Evolutionary conservation across 345 rosid genomes (phyloP).

Genomic region (Odontarrhena argentea): DNA sequence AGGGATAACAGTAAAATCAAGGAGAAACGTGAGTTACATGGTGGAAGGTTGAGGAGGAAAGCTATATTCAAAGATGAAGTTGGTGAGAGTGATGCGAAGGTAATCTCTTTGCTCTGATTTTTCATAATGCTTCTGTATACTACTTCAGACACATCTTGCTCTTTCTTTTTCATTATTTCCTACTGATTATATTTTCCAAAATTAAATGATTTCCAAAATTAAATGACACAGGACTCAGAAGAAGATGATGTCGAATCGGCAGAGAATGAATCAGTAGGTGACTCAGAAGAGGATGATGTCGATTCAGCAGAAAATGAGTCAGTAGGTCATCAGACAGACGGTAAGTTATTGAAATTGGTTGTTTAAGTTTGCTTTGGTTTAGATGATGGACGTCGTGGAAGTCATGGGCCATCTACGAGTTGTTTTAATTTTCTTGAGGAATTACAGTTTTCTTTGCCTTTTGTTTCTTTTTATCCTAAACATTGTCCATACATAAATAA

Average conservation of each 20-base stretch:
- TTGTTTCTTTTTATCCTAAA: constrained; percentile 31
- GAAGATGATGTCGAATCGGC: constrained; percentile 42
- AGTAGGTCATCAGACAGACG: constrained; percentile 50
- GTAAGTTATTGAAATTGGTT: constrained; percentile 41
- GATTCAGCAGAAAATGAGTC: constrained; percentile 49
- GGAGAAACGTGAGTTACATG: constrained; percentile 61
- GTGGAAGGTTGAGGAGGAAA: constrained; percentile 83
- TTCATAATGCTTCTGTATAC: constrained; percentile 5
- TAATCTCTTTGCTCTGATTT: constrained; percentile 36
- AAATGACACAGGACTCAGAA: constrained; percentile 56
- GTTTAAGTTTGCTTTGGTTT: not conserved
- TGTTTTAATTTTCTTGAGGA: not conserved
- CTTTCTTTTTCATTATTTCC: not conserved
- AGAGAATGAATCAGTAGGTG: constrained; percentile 45
- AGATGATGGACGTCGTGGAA: not conserved
- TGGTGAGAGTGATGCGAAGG: constrained; percentile 48
- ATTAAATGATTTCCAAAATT: not conserved
- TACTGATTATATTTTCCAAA: not conserved
- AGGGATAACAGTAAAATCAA: constrained; percentile 37
- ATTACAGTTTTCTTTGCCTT: constrained; percentile 9
- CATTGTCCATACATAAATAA: constrained; percentile 17
- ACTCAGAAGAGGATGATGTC: constrained; percentile 19
- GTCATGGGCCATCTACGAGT: not conserved
- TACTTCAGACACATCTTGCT: constrained; percentile 7
- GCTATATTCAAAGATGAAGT: constrained; percentile 57